phyloP scores from a whole-genome alignment of 2,329 filamentous ascomycete genomes.

The Mycocentrospora acerina region DNA sequence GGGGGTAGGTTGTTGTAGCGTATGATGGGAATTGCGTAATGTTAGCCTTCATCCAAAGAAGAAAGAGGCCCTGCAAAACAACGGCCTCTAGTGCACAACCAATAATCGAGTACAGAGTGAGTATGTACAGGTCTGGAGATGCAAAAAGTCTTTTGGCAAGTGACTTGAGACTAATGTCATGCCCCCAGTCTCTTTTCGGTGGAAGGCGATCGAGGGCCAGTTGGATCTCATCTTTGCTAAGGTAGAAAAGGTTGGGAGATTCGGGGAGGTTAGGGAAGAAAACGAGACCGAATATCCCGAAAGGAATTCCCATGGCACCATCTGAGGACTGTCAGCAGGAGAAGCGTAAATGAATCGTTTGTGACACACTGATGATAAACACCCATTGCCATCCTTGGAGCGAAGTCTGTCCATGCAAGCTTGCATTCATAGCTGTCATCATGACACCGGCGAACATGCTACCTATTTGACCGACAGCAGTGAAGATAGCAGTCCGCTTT shows the following conservation, averaged over 20 bases:
- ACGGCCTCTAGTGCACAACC: conserved; percentile 41
- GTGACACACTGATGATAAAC: conserved; percentile 25
- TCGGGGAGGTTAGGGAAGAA: conserved; percentile 33
- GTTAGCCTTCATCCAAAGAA: conserved; percentile 28
- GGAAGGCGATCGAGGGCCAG: conserved; percentile 28
- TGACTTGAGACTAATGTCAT: conserved; percentile 27
- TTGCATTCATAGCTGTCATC: conserved; percentile 36
- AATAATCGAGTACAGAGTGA: conserved; percentile 43
- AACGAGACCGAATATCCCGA: conserved; percentile 30
- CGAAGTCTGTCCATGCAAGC: conserved; percentile 19
- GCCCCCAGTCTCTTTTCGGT: conserved; percentile 24
- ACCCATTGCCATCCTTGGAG: conserved; percentile 35
- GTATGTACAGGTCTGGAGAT: conserved; percentile 40
- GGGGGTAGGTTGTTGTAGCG: conserved; percentile 60
- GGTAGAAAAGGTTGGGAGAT: conserved; percentile 21
- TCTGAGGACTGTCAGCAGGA: conserved; percentile 17
- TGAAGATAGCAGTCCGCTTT: conserved; percentile 34
- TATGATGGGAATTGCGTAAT: conserved; percentile 35
- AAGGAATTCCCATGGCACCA: conserved; percentile 31
- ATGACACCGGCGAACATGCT: conserved; percentile 36
- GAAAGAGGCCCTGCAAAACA: conserved; percentile 26
- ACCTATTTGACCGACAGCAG: conserved; percentile 30
- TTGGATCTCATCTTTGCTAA: conserved; percentile 28
- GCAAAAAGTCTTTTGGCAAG: conserved; percentile 22
- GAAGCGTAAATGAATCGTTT: fast-evolving